These are phyloP conservation scores for Circinella minor DNA, from an alignment of 371 early-diverging fungal species.

Conservation along the genomic window DNA sequence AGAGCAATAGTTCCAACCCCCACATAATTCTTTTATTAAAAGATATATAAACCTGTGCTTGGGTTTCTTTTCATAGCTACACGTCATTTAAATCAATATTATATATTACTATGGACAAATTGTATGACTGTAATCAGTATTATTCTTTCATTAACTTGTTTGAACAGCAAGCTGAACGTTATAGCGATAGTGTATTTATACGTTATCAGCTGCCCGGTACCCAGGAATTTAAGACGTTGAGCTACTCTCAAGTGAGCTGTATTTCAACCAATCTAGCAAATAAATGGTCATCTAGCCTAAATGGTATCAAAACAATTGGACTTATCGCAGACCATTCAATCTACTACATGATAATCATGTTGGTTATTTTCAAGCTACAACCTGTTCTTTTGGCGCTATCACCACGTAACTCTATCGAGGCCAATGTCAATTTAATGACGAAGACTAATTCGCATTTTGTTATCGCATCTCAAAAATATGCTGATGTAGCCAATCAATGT, in stretches of 20 bases:
- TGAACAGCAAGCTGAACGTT: constrained; percentile 5
- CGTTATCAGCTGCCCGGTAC: constrained; percentile 8
- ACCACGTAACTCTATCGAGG: constrained; percentile 38
- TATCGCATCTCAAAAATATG: constrained; percentile 21
- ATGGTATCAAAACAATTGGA: constrained; percentile 14
- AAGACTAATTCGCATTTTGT: constrained; percentile 22
- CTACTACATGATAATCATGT: constrained; percentile 20
- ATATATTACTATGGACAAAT: not conserved
- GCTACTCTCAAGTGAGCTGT: constrained; percentile 29
- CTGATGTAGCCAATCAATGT: not conserved
- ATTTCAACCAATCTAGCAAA: constrained; percentile 36
- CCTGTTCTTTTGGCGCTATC: constrained; percentile 26
- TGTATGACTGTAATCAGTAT: constrained; percentile 9
- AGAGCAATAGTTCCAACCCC: too few relatives aligned
- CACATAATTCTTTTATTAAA: too few relatives aligned
- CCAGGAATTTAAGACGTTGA: constrained; percentile 17
- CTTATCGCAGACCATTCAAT: constrained; percentile 29
- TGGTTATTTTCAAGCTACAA: constrained; percentile 33
- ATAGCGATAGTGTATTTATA: not conserved
- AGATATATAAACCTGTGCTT: too few relatives aligned
- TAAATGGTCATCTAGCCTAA: constrained; percentile 12
- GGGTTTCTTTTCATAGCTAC: too few relatives aligned
- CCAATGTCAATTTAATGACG: constrained; percentile 24
- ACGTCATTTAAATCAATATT: too few relatives aligned
- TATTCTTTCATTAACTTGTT: constrained; percentile 12